These are phyloP conservation scores for Plenodomus tracheiphilus DNA, from an alignment of 2,329 filamentous ascomycete genomes.

Conservation along the genomic window DNA sequence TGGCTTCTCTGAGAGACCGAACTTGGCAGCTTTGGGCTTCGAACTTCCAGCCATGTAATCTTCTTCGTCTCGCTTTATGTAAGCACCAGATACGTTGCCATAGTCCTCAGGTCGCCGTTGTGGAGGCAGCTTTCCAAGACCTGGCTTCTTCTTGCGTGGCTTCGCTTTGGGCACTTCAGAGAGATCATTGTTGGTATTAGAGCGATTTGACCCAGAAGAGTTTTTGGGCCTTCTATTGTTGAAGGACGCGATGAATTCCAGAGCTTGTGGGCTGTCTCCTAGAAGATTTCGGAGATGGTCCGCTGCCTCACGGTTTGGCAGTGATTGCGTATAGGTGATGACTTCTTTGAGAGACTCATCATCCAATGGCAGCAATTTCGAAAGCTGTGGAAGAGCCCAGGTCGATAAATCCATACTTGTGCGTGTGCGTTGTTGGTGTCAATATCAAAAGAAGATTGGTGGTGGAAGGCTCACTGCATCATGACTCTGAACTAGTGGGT, in stretches of 20 bases:
- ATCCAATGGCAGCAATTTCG: slow-evolving; percentile 79
- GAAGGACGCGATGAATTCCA: slow-evolving; percentile 73
- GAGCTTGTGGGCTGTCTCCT: slow-evolving; percentile 76
- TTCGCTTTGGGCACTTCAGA: slow-evolving; percentile 41
- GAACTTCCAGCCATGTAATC: slow-evolving; percentile 68
- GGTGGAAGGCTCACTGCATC: slow-evolving; percentile 12
- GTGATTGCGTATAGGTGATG: slow-evolving; percentile 75
- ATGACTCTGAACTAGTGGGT: slow-evolving; percentile 17
- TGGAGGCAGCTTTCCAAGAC: slow-evolving; percentile 45
- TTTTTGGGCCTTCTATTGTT: slow-evolving; percentile 64
- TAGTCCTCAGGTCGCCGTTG: slow-evolving; percentile 59
- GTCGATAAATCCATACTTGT: slow-evolving; percentile 46
- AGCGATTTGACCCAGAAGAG: slow-evolving; percentile 17
- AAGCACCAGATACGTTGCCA: slow-evolving; percentile 68
- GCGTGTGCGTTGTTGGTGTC: neutral
- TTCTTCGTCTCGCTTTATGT: slow-evolving; percentile 73
- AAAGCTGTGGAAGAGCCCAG: slow-evolving; percentile 72
- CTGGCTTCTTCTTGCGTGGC: slow-evolving; percentile 47
- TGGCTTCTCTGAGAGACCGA: slow-evolving; percentile 57
- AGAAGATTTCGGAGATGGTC: slow-evolving; percentile 87
- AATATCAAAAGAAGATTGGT: neutral
- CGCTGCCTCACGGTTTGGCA: slow-evolving; percentile 76
- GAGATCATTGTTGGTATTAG: slow-evolving; percentile 22
- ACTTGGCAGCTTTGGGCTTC: slow-evolving; percentile 46
- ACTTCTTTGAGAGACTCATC: slow-evolving; percentile 83